These are phyloP conservation scores for Metschnikowia kunwiensis DNA, from an alignment of 805 yeast genomes.

Conservation along the genomic window DNA sequence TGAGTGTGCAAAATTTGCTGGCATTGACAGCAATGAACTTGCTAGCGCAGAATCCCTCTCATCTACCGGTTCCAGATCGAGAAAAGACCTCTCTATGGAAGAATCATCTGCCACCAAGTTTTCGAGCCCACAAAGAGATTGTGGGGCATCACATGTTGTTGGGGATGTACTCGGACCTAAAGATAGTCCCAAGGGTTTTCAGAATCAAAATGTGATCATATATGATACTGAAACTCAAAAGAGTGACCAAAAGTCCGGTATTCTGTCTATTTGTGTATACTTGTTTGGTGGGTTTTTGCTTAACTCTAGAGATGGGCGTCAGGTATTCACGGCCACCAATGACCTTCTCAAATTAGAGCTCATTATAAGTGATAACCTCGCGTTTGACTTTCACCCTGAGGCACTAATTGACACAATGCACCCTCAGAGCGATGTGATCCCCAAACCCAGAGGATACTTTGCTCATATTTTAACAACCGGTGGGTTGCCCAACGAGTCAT, in stretches of 20 bases:
- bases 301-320: constrained; percentile 14
- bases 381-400: constrained; percentile 19
- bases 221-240: constrained; percentile 4
- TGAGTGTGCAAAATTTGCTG: too few species aligned
- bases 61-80: too few species aligned
- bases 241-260: constrained; percentile 16
- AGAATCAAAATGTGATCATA: background rate
- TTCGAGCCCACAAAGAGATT: too few species aligned
- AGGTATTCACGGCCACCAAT: constrained; percentile 28
- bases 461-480: constrained; percentile 29
- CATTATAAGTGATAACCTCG: constrained; percentile 20
- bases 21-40: too few species aligned
- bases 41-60: too few species aligned
- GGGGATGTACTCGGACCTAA: too few species aligned
- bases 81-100: too few species aligned
- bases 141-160: too few species aligned
- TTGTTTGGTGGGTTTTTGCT: constrained; percentile 40
- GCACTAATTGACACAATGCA: constrained; percentile 19
- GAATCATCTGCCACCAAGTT: too few species aligned
- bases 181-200: too few species aligned
- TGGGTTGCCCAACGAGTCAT: constrained; percentile 4
- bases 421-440: constrained; percentile 22
- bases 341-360: constrained; percentile 37
- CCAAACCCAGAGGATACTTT: constrained; percentile 39
- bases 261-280: constrained; percentile 27